Conservation (phyloP, 768 basidiomycete species). For the Boletus coccyginus region DNA sequence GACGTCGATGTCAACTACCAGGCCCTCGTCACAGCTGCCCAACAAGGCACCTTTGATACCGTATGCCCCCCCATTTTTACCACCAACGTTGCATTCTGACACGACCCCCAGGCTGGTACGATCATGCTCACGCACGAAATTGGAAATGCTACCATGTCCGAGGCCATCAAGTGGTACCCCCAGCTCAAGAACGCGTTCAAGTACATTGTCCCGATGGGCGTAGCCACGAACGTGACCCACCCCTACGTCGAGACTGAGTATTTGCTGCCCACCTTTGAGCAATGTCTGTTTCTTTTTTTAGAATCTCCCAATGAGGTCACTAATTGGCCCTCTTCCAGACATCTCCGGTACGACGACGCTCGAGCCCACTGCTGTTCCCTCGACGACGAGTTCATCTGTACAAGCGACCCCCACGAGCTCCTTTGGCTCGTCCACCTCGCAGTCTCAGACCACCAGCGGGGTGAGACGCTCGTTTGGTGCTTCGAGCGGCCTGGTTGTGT, state of each 20-base stretch:
- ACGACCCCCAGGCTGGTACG: constrained; percentile 38
- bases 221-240: constrained; percentile 48
- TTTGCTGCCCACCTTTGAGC: constrained; percentile 39
- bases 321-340: constrained; percentile 8
- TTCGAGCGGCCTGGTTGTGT: no score
- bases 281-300: constrained; percentile 36
- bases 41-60: constrained; percentile 39
- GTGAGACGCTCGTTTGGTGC: no score
- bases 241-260: constrained; percentile 52
- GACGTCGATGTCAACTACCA: constrained; percentile 55
- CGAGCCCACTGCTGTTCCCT: neutral
- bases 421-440: no score
- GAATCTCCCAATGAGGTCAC: neutral
- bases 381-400: neutral
- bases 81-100: neutral
- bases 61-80: constrained; percentile 24
- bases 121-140: constrained; percentile 60
- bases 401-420: no score
- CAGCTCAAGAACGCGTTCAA: constrained; percentile 44
- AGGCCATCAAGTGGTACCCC: constrained; percentile 52
- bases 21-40: constrained; percentile 45
- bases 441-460: no score
- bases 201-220: constrained; percentile 51
- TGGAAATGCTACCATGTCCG: constrained; percentile 59
- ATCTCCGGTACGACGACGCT: constrained; percentile 27